Base-by-base conservation (phyloP, 2,329 filamentous ascomycete genomes). In the Trichoderma koningii region DNA sequence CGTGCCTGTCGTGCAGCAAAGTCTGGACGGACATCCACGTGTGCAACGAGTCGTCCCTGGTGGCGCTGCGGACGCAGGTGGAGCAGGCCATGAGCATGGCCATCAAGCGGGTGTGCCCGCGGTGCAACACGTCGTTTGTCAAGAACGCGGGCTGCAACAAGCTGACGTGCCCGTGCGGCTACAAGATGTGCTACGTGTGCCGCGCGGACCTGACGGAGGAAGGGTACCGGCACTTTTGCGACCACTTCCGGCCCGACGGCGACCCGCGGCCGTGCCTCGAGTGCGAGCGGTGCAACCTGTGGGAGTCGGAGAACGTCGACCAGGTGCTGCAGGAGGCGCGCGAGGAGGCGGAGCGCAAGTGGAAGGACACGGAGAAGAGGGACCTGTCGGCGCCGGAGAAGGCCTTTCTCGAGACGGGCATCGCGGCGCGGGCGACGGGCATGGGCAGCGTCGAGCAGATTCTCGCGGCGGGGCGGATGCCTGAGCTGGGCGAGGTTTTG, bases 121-220 rank as follows among this genome's bases (percentile, higher is more conserved):
- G 89, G 55, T 99, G 95, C 81, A 89, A 91, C 70, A 91, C 93
- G 10, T 91, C 89, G 17, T 98, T 98, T 75, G 91, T 99, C 78
- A 98, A 98, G 76, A 89, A 88, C 7, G 88, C 89, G 28, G 95
- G 95, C 72, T 99, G 95, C 84, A 99, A 99, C 81, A 98, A 98
- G 79, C 84, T 99, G 47, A 94, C 92, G 6, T 98, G 95, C 74
- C 88, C 93, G 17, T 99, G 95, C 77, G 95, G 95, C 9, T 98
- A 98, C 78, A 90, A 91, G 71, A 98, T 98, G 94, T 99, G 95
- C 76, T 99, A 99, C 73, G 87, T 98, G 53, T 99, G 95, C 76
- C 91, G 95, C 47, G 89, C 89, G 70, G 88, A 92, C 71, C 86
- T 89, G 53, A 80, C 82, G 64, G 80, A 85, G 56, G 89, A 93